phyloP scores from a whole-genome alignment of 2,329 filamentous ascomycete species.

The Aspergillaceae sp. region DNA sequence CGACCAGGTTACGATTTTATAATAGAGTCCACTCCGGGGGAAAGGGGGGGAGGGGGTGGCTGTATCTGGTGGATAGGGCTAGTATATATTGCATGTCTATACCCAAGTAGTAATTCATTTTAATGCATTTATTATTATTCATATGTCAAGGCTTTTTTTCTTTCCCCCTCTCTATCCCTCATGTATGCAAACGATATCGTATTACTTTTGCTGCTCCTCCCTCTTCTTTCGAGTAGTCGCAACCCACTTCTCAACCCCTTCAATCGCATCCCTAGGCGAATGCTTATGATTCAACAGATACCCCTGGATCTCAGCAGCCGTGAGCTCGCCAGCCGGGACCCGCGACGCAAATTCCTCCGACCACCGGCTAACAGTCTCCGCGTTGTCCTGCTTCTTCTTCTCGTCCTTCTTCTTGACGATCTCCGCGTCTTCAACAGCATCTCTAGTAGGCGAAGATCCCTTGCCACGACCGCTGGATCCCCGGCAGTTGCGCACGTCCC shows the following conservation, averaged over 20 bases:
- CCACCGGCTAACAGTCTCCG: slow-evolving; percentile 4
- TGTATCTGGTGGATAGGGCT: too few species aligned
- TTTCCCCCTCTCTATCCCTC: too few species aligned
- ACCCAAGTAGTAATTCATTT: too few species aligned
- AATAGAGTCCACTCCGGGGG: background rate
- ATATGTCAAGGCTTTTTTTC: too few species aligned
- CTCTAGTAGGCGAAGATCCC: background rate
- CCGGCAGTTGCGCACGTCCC: slow-evolving; percentile 14
- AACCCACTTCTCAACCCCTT: slow-evolving; percentile 24
- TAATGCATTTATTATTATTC: too few species aligned
- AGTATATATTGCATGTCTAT: too few species aligned
- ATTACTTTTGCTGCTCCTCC: background rate
- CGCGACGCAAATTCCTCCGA: slow-evolving; percentile 23
- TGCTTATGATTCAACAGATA: slow-evolving; percentile 31
- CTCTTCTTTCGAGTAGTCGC: slow-evolving; percentile 17
- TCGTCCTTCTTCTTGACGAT: background rate
- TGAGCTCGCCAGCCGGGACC: slow-evolving; percentile 27
- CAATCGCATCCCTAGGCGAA: slow-evolving; percentile 23
- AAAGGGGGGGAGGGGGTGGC: too few species aligned
- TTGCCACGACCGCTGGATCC: background rate
- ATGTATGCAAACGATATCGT: too few species aligned
- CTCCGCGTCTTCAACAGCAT: background rate
- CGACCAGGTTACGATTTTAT: slow-evolving; percentile 10
- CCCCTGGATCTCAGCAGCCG: slow-evolving; percentile 35
- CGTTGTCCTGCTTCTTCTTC: background rate